Conservation (phyloP, 495 filamentous ascomycete genomes). For the Cercophora sp. region DNA sequence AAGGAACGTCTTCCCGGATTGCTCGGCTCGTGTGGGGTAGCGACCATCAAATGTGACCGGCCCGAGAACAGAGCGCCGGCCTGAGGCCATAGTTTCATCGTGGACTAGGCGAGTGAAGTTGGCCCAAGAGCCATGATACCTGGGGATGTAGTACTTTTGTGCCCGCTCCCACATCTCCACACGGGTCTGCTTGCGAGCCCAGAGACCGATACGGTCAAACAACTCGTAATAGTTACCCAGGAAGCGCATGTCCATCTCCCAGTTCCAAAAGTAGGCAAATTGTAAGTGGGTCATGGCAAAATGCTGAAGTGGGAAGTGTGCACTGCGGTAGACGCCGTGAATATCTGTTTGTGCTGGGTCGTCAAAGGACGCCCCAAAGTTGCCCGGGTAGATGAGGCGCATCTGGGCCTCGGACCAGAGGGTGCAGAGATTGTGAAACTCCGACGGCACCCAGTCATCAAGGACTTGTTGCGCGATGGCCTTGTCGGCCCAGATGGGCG, state of each 20-base stretch:
- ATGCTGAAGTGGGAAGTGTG: constrained; percentile 86
- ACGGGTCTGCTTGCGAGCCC: constrained; percentile 76
- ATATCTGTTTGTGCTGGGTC: constrained; percentile 59
- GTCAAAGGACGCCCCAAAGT: constrained; percentile 63
- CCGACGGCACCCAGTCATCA: constrained; percentile 69
- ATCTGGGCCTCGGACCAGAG: constrained; percentile 95
- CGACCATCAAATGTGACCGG: constrained; percentile 61
- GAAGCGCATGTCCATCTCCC: constrained; percentile 95
- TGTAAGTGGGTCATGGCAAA: constrained; percentile 87
- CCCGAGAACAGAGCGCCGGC: constrained; percentile 71
- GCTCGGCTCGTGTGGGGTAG: constrained; percentile 56
- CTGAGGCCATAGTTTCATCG: constrained; percentile 47
- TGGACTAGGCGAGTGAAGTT: constrained; percentile 63
- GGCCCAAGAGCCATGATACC: constrained; percentile 80
- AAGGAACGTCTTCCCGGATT: constrained; percentile 57
- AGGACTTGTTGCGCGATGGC: constrained; percentile 55
- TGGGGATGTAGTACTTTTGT: constrained; percentile 84
- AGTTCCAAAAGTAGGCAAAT: constrained; percentile 96
- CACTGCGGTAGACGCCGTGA: constrained; percentile 86
- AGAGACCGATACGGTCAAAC: constrained; percentile 67
- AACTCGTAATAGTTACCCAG: constrained; percentile 93
- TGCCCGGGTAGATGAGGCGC: constrained; percentile 74
- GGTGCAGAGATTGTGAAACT: constrained; percentile 82
- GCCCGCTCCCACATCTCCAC: constrained; percentile 88
- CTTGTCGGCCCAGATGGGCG: constrained; percentile 60